These are phyloP conservation scores for Fraxinus baroniana DNA, from an alignment of 305 asterid species.

Conservation along the genomic window DNA sequence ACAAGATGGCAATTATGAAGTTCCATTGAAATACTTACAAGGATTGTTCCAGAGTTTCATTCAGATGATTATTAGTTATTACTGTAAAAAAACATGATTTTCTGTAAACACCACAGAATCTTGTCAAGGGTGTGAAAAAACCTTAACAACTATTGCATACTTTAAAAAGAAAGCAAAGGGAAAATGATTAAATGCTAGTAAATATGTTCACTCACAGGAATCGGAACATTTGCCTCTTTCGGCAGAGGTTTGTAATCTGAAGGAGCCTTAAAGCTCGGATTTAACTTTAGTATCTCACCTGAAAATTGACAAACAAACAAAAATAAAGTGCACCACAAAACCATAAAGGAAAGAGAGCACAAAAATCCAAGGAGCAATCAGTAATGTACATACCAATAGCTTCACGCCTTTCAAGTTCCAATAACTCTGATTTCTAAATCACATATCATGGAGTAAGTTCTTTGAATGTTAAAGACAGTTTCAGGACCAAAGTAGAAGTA, in stretches of 20 bases:
- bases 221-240: constrained; percentile 76
- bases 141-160: neutral
- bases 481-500: constrained; percentile 18
- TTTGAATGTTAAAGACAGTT: constrained; percentile 19
- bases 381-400: constrained; percentile 60
- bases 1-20: neutral
- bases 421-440: constrained; percentile 46
- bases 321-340: constrained; percentile 5
- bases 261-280: constrained; percentile 79
- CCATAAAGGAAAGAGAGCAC: constrained; percentile 10
- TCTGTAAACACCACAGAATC: neutral
- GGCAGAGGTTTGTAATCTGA: constrained; percentile 77
- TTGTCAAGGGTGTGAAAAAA: neutral
- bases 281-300: constrained; percentile 80
- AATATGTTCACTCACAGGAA: constrained; percentile 67
- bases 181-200: constrained; percentile 3
- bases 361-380: constrained; percentile 5
- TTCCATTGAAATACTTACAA: neutral
- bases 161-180: constrained; percentile 1
- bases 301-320: constrained; percentile 26
- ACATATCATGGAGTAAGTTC: constrained; percentile 25
- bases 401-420: constrained; percentile 86
- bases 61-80: neutral
- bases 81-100: neutral
- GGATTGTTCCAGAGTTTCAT: neutral